These are phyloP conservation scores for Nitzschia putrida DNA, from an alignment of 108 stramenopile genomes.

Conservation along the genomic window DNA sequence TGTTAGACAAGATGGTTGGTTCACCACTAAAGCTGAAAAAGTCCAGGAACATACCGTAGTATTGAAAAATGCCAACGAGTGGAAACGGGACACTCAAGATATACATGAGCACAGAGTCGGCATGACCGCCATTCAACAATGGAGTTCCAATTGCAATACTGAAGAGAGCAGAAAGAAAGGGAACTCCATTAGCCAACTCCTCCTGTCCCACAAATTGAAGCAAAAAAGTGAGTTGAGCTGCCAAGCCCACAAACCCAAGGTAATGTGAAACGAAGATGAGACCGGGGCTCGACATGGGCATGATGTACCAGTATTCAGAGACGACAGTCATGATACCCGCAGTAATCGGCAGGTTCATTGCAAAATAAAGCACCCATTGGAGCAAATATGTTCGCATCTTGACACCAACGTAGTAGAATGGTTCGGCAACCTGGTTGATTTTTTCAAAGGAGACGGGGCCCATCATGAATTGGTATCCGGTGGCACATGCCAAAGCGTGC, in stretches of 20 bases:
- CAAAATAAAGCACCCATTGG: slow-evolving; percentile 28
- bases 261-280: slow-evolving; percentile 41
- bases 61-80: slow-evolving; percentile 40
- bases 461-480: slow-evolving; percentile 19
- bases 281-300: slow-evolving; percentile 25
- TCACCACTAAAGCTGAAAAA: background rate
- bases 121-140: slow-evolving; percentile 5
- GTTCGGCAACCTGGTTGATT: slow-evolving; percentile 26
- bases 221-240: slow-evolving; percentile 6
- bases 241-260: slow-evolving; percentile 29
- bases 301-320: slow-evolving; percentile 30
- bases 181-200: slow-evolving; percentile 23
- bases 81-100: slow-evolving; percentile 30
- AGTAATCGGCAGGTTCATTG: slow-evolving; percentile 17
- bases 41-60: slow-evolving; percentile 5
- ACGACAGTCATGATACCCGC: slow-evolving; percentile 32
- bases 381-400: slow-evolving; percentile 34
- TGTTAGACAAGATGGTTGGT: background rate
- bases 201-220: slow-evolving; percentile 27
- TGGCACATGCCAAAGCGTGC: slow-evolving; percentile 21
- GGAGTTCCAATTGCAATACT: slow-evolving; percentile 22
- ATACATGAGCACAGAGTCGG: slow-evolving; percentile 15
- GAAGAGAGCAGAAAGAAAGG: slow-evolving; percentile 17
- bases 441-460: slow-evolving; percentile 36
- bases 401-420: slow-evolving; percentile 34